Evolutionary conservation across 225 moss, liverwort and hornwort species (phyloP).

Genomic region (Takakia lepidozioides): DNA sequence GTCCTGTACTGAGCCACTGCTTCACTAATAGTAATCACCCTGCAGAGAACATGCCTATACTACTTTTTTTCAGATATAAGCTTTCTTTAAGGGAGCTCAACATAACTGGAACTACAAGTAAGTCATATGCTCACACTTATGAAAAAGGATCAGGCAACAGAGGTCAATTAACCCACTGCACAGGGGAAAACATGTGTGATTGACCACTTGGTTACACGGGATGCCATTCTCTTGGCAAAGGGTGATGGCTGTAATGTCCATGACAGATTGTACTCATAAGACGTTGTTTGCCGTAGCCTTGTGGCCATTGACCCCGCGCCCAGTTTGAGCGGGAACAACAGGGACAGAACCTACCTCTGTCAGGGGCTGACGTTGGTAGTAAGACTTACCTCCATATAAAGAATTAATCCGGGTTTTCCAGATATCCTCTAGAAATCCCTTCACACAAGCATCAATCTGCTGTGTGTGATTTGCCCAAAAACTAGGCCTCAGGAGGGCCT

Average conservation of each 20-base stretch:
- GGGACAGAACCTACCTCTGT: too few relatives aligned
- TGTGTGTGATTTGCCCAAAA: too few relatives aligned
- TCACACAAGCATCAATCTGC: too few relatives aligned
- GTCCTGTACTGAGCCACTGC: background rate
- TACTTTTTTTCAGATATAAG: background rate
- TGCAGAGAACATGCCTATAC: background rate
- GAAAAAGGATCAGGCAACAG: background rate
- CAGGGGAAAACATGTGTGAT: background rate
- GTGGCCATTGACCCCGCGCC: too few relatives aligned
- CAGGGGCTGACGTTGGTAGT: too few relatives aligned
- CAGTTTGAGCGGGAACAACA: too few relatives aligned
- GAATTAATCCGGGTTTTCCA: too few relatives aligned
- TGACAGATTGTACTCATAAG: too few relatives aligned
- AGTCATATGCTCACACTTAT: background rate
- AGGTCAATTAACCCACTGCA: background rate
- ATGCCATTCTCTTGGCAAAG: conserved; percentile 90
- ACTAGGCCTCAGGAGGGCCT: too few relatives aligned
- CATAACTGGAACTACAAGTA: background rate
- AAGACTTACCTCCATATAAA: too few relatives aligned
- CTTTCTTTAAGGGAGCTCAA: background rate
- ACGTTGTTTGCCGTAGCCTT: too few relatives aligned
- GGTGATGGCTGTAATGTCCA: conserved; percentile 95
- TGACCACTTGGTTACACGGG: conserved; percentile 37
- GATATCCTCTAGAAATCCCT: too few relatives aligned
- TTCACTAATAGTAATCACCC: background rate